Conservation (phyloP, 768 basidiomycete genomes). For the Lentinula sp. region DNA sequence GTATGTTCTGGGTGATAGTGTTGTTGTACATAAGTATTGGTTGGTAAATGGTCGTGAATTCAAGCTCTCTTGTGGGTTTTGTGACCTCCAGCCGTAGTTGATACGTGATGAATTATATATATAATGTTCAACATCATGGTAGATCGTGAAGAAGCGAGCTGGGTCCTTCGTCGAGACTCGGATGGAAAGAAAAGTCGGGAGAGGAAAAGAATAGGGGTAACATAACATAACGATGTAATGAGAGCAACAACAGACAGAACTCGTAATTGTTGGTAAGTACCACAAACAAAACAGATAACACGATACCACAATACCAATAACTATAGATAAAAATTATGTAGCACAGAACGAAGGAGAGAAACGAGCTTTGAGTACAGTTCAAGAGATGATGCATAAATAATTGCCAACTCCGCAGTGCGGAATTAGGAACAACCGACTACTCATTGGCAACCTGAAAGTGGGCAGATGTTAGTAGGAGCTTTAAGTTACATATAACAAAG, state of each 20-base stretch:
- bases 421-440: not conserved
- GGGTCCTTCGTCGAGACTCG: not conserved
- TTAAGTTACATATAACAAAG: not conserved
- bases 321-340: not conserved
- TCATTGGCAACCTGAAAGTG: conserved; percentile 2
- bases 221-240: not conserved
- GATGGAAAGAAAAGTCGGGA: not conserved
- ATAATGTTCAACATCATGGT: too few relatives aligned
- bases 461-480: not conserved
- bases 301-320: not conserved
- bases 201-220: not conserved
- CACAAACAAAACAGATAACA: not conserved
- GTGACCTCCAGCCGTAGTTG: too few relatives aligned
- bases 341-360: not conserved
- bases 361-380: not conserved
- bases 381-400: conserved; percentile 1
- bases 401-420: not conserved
- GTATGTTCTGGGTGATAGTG: not conserved
- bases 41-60: not conserved
- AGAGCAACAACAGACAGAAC: not conserved
- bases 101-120: too few relatives aligned
- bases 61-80: not conserved
- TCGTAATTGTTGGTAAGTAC: not conserved
- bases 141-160: too few relatives aligned
- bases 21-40: not conserved